phyloP scores from a whole-genome alignment of 495 filamentous ascomycete species.

The Daldinia concentrica region DNA sequence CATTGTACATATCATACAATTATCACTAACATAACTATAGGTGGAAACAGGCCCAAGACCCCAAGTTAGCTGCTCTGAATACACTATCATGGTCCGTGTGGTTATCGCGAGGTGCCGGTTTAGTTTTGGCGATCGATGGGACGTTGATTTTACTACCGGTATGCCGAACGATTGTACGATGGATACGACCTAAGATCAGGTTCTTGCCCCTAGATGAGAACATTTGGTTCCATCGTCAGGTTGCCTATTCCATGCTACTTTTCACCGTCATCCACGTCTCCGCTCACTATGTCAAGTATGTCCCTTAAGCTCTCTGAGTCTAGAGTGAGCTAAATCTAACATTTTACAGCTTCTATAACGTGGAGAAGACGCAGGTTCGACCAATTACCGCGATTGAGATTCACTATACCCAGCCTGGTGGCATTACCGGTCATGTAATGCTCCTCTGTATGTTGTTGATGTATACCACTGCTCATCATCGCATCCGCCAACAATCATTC shows the following conservation, averaged over 20 bases:
- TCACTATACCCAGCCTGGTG: conserved; percentile 88
- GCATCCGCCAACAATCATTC: conserved; percentile 95
- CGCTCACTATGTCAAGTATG: conserved; percentile 95
- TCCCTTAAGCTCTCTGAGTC: conserved; percentile 27
- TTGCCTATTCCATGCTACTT: conserved; percentile 86
- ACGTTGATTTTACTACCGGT: conserved; percentile 91
- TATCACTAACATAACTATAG: conserved; percentile 57
- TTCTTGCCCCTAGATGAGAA: conserved; percentile 94
- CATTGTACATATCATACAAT: conserved; percentile 1
- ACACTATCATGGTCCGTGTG: conserved; percentile 87
- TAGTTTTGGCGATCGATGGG: conserved; percentile 82
- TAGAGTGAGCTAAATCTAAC: conserved; percentile 37
- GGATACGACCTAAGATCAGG: conserved; percentile 83
- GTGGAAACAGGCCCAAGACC: conserved; percentile 77
- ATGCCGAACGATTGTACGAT: conserved; percentile 88
- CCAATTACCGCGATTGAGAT: conserved; percentile 87
- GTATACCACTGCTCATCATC: conserved; percentile 93
- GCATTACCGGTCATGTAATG: conserved; percentile 98
- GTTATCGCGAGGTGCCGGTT: conserved; percentile 91
- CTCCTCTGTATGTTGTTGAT: conserved; percentile 98
- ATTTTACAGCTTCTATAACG: conserved; percentile 84
- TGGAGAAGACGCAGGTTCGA: conserved; percentile 86
- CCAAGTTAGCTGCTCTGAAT: conserved; percentile 78
- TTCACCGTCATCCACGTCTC: conserved; percentile 81
- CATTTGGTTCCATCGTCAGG: conserved; percentile 95